Evolutionary conservation across 305 asterid species (phyloP).

Genomic region (Fraxinus baroniana): DNA sequence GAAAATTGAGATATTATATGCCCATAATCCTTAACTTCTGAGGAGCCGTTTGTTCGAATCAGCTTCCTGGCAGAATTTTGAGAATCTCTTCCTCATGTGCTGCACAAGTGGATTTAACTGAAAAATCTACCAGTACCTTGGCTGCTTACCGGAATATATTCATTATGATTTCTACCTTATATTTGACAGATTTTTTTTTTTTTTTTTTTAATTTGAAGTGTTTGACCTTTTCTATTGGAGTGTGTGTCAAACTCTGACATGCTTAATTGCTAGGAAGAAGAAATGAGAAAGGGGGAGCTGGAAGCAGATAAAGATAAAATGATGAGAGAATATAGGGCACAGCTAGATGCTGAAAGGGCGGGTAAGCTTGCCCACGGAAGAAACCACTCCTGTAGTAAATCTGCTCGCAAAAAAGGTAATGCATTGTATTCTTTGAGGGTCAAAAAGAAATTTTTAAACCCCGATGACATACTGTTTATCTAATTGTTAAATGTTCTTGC

Average conservation of each 20-base stretch:
- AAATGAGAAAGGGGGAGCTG: conserved; percentile 87
- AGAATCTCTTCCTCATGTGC: not conserved
- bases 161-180: not conserved
- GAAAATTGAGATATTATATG: not conserved
- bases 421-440: conserved; percentile 1
- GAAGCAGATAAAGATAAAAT: conserved; percentile 95
- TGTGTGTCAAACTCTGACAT: conserved; percentile 4
- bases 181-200: not conserved
- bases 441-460: conserved; percentile 13
- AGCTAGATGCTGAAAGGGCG: conserved; percentile 94
- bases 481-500: conserved; percentile 27
- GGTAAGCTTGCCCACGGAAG: conserved; percentile 77
- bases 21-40: not conserved
- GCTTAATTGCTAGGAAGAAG: conserved; percentile 82
- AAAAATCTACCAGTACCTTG: not conserved
- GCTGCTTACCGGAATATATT: not conserved
- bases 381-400: conserved; percentile 78
- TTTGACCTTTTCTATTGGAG: not conserved
- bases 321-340: conserved; percentile 97
- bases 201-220: not conserved
- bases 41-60: not conserved
- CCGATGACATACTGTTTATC: conserved; percentile 10
- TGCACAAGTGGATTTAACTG: not conserved
- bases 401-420: conserved; percentile 63
- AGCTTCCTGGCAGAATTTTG: not conserved